Evolutionary conservation across 352 stramenopile genomes (phyloP).

Genomic region (Blastocystis hominis): DNA sequence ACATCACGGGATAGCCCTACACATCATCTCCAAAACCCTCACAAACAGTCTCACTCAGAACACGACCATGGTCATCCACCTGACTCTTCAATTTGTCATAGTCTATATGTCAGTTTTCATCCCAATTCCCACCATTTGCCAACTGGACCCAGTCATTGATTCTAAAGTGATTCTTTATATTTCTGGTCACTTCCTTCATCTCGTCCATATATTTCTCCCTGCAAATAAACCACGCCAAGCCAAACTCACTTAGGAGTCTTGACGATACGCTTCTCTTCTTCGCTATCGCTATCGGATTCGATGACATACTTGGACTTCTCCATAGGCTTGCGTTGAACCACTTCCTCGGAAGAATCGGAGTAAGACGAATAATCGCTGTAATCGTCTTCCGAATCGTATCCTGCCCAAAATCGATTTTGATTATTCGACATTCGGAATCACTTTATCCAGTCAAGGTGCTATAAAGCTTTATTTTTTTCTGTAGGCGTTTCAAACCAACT

Average conservation of each 20-base stretch:
- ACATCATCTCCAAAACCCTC: neutral
- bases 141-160: slow-evolving; percentile 52
- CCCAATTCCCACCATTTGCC: neutral
- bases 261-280: slow-evolving; percentile 50
- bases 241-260: slow-evolving; percentile 5
- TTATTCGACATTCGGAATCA: neutral
- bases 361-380: neutral
- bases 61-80: slow-evolving; percentile 16
- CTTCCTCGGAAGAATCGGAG: neutral
- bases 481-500: too few relatives aligned
- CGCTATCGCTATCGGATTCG: slow-evolving; percentile 23
- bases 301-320: slow-evolving; percentile 29
- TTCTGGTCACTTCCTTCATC: neutral
- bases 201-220: slow-evolving; percentile 22
- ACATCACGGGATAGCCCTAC: slow-evolving; percentile 19
- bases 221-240: neutral
- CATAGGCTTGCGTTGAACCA: neutral
- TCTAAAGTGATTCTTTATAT: slow-evolving; percentile 38
- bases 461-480: too few relatives aligned
- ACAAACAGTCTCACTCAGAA: neutral
- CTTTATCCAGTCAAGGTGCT: too few relatives aligned
- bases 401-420: slow-evolving; percentile 33
- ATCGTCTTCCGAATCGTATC: slow-evolving; percentile 11
- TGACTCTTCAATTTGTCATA: slow-evolving; percentile 43
- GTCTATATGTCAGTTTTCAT: neutral